Evolutionary conservation across 1,284 basidiomycete genomes (phyloP), one percentile per base, ranked within the genome.

Genomic region (Tausonia pullulans): DNA sequence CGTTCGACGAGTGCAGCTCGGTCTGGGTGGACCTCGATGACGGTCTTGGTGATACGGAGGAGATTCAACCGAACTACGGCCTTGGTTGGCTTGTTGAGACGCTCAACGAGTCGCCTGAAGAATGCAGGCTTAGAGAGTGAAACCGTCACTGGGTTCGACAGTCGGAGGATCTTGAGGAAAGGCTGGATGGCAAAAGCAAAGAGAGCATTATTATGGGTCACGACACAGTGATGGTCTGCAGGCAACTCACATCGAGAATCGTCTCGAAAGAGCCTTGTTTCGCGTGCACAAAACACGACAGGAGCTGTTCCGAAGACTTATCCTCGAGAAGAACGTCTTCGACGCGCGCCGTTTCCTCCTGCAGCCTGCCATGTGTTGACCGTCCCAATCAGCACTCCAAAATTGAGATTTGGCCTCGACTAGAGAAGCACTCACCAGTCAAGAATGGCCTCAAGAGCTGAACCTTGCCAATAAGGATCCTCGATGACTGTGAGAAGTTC

Each of bases 241-340:
- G 5, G 27, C 16, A 46, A 52, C 59, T 9, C 8, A 61, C 60
- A 68, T 98, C 95, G 5, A 98, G 82, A 27, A 98, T 80, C 70
- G 91, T 92, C 76, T 98, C 95, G 74, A 98, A 98, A 0, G 91
- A 93, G 68, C 89, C 89, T 16, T 89, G 86, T 73, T 94, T 92
- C 39, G 90, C 86, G 4, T 85, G 83, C 57, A 90, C 86, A 74
- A 98, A 98, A 73, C 90, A 89, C 67, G 82, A 82, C 45, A 94
- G 80, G 10, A 98, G 78, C 0, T 83, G 79, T 6, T 91, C 87
- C 14, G 90, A 77, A 0, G 90, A 80, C 3, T 80, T 77, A 1
- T 82, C 77, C 71, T 88, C 87, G 55, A 88, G 78, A 0, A 98
- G 80, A 48, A 87, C 85, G 71, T 94, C 91, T 74, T 98, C 95